Evolutionary conservation across 176 grass and related monocot genomes (phyloP), one percentile per base, ranked within the genome.

Genomic region (Carex pumila): DNA sequence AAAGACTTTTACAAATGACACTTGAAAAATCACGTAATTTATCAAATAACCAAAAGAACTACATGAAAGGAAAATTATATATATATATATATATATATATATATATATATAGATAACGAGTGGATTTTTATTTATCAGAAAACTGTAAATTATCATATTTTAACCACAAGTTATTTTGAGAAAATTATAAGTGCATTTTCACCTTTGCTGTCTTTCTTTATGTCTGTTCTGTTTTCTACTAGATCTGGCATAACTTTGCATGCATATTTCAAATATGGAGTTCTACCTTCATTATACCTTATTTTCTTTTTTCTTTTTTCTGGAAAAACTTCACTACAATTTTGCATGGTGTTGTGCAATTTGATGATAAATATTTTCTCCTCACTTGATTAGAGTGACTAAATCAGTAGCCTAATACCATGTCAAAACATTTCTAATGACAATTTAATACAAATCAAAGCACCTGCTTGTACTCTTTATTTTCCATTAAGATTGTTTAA

Each of bases 341-440:
- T 83, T 82, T 83, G 55, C 41, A 31, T 66, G 63, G 41, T 83
- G 36, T 66, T 53, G 12, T 52, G 18, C 62, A 68, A 65, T 83
- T 54, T 18, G 19, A 17, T 29, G 21, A 68, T 69, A 29, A 67
- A 18, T 49, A 21, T 66, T 55, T 30, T 65, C 80, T 66, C 17
- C 43, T 55, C 11, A 49, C 6, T 52, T 65, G 49, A 36, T 80
- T 8, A 80, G 18, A 65, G 1, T 78, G 52, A 31, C 45, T 5
- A 13, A 54, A 29, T 5, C 55, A 7, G 73, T 77, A 32, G 52
- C 14, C 12, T 18, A 57, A 34, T 52, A 34, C 12, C 52, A 57
- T 57, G 12, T 77, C 29, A 57, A 57, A 57, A 57, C 14, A 78
- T 57, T 34, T 18, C 22, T 34, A 57, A 3, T 12, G 2, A 75